These are phyloP conservation scores for Mytilinidion resinicola DNA, from an alignment of 495 filamentous ascomycete genomes.

Conservation along the genomic window DNA sequence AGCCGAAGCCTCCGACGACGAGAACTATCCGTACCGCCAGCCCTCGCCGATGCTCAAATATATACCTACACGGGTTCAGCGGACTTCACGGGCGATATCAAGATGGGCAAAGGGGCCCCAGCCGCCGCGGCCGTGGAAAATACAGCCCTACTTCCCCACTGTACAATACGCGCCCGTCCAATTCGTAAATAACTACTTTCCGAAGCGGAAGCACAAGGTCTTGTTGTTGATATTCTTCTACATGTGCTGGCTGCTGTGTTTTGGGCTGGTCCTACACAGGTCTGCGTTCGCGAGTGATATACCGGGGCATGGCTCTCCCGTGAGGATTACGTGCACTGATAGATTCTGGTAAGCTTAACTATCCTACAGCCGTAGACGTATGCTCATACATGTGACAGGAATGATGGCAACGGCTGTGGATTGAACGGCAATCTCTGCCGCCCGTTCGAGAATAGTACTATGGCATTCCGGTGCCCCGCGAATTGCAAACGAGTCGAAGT, in stretches of 20 bases:
- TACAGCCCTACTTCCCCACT: conserved; percentile 34
- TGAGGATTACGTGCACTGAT: conserved; percentile 45
- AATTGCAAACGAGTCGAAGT: conserved; percentile 35
- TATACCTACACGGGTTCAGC: conserved; percentile 26
- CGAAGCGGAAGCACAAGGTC: conserved; percentile 35
- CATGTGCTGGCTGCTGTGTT: conserved; percentile 35
- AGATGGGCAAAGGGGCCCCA: conserved; percentile 39
- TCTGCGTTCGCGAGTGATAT: conserved; percentile 37
- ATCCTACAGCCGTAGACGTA: neutral
- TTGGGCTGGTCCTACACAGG: conserved; percentile 35
- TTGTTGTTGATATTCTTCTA: conserved; percentile 34
- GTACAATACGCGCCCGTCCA: conserved; percentile 35
- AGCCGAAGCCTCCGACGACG: conserved; percentile 28
- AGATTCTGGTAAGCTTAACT: conserved; percentile 45
- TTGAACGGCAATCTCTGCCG: conserved; percentile 39
- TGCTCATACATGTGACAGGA: conserved; percentile 20
- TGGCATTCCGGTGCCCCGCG: conserved; percentile 40
- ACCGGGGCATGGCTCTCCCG: conserved; percentile 35
- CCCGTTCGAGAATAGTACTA: conserved; percentile 35
- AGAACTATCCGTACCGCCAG: conserved; percentile 14
- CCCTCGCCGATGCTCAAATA: conserved; percentile 24
- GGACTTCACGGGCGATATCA: conserved; percentile 25
- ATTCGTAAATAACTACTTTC: conserved; percentile 36
- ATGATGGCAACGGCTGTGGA: conserved; percentile 41
- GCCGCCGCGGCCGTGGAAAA: conserved; percentile 37